Evolutionary conservation across 768 basidiomycete species (phyloP).

Genomic region (Pisolithus albus): DNA sequence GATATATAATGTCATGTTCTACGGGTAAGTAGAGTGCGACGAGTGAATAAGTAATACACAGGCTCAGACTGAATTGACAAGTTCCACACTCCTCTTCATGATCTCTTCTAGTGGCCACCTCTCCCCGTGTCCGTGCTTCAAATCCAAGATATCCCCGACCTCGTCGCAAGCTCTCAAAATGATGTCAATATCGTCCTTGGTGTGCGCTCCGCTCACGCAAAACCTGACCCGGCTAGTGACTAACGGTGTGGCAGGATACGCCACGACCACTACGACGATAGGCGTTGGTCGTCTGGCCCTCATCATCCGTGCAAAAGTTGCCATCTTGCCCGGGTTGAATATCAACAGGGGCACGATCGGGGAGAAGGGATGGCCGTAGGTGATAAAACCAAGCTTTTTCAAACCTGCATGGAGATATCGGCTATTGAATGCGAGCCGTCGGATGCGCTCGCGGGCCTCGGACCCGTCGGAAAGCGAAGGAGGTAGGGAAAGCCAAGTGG

Average conservation of each 20-base stretch:
- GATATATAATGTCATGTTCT: not conserved
- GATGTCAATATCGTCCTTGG: constrained; percentile 91
- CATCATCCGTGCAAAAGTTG: constrained; percentile 87
- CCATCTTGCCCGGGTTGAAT: constrained; percentile 93
- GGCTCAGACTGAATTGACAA: constrained; percentile 41
- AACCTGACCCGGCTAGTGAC: constrained; percentile 86
- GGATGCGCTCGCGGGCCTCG: constrained; percentile 77
- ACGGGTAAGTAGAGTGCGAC: not conserved
- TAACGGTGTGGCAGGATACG: constrained; percentile 85
- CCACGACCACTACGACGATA: constrained; percentile 84
- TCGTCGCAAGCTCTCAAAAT: constrained; percentile 86
- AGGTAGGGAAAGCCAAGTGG: constrained; percentile 75
- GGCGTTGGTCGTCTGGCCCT: constrained; percentile 56
- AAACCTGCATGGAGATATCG: constrained; percentile 86
- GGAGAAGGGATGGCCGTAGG: constrained; percentile 84
- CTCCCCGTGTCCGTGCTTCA: constrained; percentile 72
- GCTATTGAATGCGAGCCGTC: constrained; percentile 90
- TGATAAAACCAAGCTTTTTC: constrained; percentile 92
- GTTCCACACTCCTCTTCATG: constrained; percentile 61
- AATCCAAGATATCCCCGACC: constrained; percentile 80
- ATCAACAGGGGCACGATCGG: constrained; percentile 91
- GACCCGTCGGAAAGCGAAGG: constrained; percentile 67
- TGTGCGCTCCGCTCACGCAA: constrained; percentile 92
- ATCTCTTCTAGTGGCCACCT: constrained; percentile 79
- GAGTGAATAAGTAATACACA: not conserved